These are phyloP conservation scores for Ophiostoma novo-ulmi DNA, from an alignment of 2,329 filamentous ascomycete species.

Conservation along the genomic window DNA sequence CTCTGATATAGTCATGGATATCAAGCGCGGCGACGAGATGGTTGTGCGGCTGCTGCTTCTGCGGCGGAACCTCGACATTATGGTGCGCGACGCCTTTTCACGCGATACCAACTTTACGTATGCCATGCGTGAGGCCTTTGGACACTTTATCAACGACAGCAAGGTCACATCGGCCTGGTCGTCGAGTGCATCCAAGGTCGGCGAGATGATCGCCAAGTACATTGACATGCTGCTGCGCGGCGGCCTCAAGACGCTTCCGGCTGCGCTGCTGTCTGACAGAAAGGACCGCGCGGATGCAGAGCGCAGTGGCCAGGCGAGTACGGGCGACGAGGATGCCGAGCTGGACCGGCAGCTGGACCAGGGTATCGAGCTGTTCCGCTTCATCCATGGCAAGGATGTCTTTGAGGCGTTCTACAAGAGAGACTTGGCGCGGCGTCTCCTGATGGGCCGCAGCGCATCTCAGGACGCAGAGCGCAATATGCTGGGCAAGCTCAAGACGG, in stretches of 20 bases:
- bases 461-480: constrained; percentile 95
- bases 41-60: constrained; percentile 75
- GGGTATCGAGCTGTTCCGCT: constrained; percentile 89
- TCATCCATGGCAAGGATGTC: constrained; percentile 93
- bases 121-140: constrained; percentile 77
- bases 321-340: constrained; percentile 84
- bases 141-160: constrained; percentile 81
- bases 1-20: constrained; percentile 71
- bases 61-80: constrained; percentile 70
- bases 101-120: constrained; percentile 73
- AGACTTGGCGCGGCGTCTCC: constrained; percentile 78
- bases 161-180: constrained; percentile 66
- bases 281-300: constrained; percentile 55
- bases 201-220: constrained; percentile 98
- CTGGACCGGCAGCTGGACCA: constrained; percentile 89
- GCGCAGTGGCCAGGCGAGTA: constrained; percentile 58
- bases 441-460: constrained; percentile 89
- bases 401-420: constrained; percentile 99
- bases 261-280: constrained; percentile 58
- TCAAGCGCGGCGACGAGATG: constrained; percentile 76
- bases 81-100: constrained; percentile 71
- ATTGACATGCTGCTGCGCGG: constrained; percentile 84
- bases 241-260: constrained; percentile 76
- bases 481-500: constrained; percentile 82
- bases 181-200: constrained; percentile 85